Base-by-base conservation (phyloP, 169 alveolate species). In the Cryptosporidium tyzzeri region DNA sequence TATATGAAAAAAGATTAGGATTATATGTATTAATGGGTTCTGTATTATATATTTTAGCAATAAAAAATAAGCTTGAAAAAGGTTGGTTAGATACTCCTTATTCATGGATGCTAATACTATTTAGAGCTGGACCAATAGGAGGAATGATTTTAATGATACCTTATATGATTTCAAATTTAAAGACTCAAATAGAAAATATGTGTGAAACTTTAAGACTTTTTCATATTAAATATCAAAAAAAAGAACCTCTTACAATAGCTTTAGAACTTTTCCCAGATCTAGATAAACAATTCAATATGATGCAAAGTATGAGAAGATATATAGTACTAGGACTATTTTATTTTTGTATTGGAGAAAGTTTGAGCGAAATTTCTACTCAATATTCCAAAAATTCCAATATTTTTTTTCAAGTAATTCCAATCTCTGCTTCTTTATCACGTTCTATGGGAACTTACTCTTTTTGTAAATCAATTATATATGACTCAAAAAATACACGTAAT, bases 91-190 rank as follows among this genome's bases (percentile, higher is more conserved):
- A 62, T 61, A 26, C 53, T 26, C 68, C 74, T 9, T 80, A 29
- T 80, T 41, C 73, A 14, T 80, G 89, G 89, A 26, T 80, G 39
- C 50, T 80, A 14, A 44, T 80, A 80, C 51, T 80, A 31, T 80
- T 80, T 18, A 80, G 89, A 67, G 61, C 75, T 26, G 89, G 89
- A 16, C 89, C 89, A 23, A 21, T 80, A 12, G 73, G 73, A 37
- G 89, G 89, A 41, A 80, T 80, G 59, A 65, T 80, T n/a, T 80
- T 59, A 33, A 80, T 80, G 80, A 80, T 80, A 39, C 75, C 89
- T n/a, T 44, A 80, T 44, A 80, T 80, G 89, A 59, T 65, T 26
- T 62, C 73, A 62, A 80, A 67, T 80, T 61, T 80, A 26, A 80
- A 23, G 44, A 26, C 48, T 58, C 89, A 80, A 62, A 65, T 80